These are phyloP conservation scores for Mrakia gelida DNA, from an alignment of 768 basidiomycete species.

Conservation along the genomic window DNA sequence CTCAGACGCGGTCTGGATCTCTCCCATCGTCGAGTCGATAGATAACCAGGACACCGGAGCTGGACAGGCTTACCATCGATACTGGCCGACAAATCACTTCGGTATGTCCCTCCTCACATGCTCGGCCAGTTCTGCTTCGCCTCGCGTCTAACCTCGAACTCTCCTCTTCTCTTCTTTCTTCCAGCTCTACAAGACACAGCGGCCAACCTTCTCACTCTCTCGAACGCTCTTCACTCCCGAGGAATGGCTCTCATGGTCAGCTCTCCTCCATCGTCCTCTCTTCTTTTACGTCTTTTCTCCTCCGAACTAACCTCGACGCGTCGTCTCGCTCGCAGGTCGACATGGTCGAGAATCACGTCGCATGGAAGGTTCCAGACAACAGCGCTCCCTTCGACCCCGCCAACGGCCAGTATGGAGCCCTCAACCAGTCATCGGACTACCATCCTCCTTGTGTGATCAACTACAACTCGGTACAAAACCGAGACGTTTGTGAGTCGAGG, in stretches of 20 bases:
- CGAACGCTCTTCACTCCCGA: conserved; percentile 22
- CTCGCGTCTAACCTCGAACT: not conserved
- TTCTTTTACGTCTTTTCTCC: too few species aligned
- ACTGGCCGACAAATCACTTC: conserved; percentile 52
- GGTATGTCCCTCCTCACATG: not conserved
- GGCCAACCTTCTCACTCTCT: not conserved
- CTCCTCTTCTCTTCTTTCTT: not conserved
- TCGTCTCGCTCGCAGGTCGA: not conserved
- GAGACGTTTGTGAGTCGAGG: conserved; percentile 14
- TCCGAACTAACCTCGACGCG: too few species aligned
- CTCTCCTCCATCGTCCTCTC: too few species aligned
- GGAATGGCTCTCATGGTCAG: conserved; percentile 29
- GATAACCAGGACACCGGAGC: conserved; percentile 51
- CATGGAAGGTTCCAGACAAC: not conserved
- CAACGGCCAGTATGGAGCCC: conserved; percentile 18
- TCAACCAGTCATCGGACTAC: conserved; percentile 16
- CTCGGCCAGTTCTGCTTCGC: too few species aligned
- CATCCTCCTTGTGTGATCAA: conserved; percentile 22
- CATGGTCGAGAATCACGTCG: conserved; percentile 29
- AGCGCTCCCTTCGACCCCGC: conserved; percentile 24
- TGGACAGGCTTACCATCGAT: conserved; percentile 83
- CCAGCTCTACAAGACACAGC: not conserved
- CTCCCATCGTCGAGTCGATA: conserved; percentile 71
- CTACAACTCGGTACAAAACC: conserved; percentile 11
- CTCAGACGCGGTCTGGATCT: conserved; percentile 29